Conservation (phyloP, 2,329 filamentous ascomycete species). For the Fusarium gaditjirri region DNA sequence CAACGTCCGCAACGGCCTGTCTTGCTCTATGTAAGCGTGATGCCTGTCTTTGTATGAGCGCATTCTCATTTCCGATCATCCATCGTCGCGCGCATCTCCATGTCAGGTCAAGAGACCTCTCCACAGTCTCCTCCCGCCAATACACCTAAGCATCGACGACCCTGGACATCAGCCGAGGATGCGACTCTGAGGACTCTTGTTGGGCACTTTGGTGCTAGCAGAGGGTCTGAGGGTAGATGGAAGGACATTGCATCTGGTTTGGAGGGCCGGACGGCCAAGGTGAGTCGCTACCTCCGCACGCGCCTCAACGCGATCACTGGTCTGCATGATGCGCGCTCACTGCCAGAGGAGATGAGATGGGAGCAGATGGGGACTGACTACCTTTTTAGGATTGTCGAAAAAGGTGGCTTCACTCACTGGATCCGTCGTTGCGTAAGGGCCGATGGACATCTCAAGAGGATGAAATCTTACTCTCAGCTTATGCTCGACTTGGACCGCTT, state of each 20-base stretch:
- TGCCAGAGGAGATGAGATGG: not conserved
- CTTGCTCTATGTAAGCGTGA: conserved; percentile 16
- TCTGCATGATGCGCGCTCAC: not conserved
- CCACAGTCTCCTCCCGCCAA: conserved; percentile 37
- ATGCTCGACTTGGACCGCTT: conserved; percentile 40
- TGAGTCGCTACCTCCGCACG: conserved; percentile 22
- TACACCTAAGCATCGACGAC: conserved; percentile 38
- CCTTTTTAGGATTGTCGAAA: conserved; percentile 41
- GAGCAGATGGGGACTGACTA: not conserved
- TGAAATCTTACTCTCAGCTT: conserved; percentile 44
- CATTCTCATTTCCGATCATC: not conserved
- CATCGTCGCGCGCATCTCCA: conserved; percentile 13
- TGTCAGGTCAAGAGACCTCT: conserved; percentile 40
- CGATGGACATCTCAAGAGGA: conserved; percentile 46
- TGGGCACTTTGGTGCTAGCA: conserved; percentile 43
- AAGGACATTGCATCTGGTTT: conserved; percentile 44
- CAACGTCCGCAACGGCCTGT: not conserved
- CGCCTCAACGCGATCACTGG: not conserved
- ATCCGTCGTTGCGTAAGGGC: conserved; percentile 45
- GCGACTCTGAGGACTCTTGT: conserved; percentile 43
- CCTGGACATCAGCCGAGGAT: conserved; percentile 44
- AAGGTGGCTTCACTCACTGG: conserved; percentile 47
- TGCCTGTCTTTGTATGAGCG: not conserved
- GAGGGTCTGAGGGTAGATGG: conserved; percentile 44
- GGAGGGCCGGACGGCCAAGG: conserved; percentile 44